A percentile compares a stretch with the other conserved stretches of the same genome.
These are phyloP conservation scores for Boletus edulis DNA, from an alignment of 768 basidiomycete species.

Conservation along the genomic window DNA sequence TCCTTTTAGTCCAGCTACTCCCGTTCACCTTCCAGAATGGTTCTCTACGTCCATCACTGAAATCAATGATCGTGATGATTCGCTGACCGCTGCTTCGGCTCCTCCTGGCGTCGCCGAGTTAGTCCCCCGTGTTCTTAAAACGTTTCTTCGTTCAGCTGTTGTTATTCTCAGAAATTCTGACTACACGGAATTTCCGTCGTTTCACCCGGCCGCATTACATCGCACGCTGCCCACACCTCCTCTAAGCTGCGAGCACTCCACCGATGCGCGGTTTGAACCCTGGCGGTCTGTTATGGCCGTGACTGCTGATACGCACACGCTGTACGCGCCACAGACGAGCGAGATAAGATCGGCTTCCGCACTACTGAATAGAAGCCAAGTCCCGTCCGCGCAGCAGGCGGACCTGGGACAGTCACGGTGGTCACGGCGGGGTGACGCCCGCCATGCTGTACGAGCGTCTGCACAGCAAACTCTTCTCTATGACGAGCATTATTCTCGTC, in stretches of 20 bases:
- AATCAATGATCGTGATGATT: neutral
- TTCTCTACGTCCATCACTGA: neutral
- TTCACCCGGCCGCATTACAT: neutral
- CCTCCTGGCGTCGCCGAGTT: constrained; percentile 5
- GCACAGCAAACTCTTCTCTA: constrained; percentile 3
- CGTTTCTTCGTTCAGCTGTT: neutral
- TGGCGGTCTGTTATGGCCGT: neutral
- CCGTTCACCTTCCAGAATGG: neutral
- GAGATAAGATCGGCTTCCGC: neutral
- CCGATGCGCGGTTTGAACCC: neutral
- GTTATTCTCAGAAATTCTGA: constrained; percentile 4
- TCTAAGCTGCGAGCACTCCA: neutral
- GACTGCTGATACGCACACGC: neutral
- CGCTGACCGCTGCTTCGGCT: neutral
- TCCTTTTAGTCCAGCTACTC: neutral
- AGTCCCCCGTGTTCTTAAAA: neutral
- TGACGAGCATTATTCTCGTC: neutral
- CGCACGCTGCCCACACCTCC: neutral
- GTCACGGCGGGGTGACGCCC: neutral
- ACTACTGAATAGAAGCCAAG: constrained; percentile 4
- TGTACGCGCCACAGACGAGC: neutral
- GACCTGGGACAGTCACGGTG: neutral
- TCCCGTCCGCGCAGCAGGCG: constrained; percentile 5
- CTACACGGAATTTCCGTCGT: neutral
- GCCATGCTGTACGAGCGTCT: constrained; percentile 22